Base-by-base conservation (phyloP, 169 alveolate species). In the Haemoproteus tartakovskyi region DNA sequence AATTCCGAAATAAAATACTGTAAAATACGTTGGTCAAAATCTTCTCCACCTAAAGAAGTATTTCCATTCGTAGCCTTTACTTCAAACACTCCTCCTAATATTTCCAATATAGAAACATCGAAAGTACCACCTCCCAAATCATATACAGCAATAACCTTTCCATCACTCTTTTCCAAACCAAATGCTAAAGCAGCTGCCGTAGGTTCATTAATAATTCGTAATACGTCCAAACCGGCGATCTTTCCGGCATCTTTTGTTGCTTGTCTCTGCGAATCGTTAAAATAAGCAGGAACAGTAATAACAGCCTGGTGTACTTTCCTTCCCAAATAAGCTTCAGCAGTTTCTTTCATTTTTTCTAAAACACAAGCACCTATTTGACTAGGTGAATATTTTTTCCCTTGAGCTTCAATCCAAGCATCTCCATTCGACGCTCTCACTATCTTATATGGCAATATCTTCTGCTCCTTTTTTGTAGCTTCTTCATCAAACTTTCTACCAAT, bases 141-240 rank as follows among this genome's bases (percentile, higher is more conserved):
- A 83, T 91, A 93, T 11, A 94, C 97, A 37, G 96, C 95, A 43
- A 92, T 91, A 19, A 95, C 92, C 87, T 91, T 90, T 43, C 96
- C 96, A 56, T 94, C 98, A 48, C 91, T 95, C 90, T 96, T 96
- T 62, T 98, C 99, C 74, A 96, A 88, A 26, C 99, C 99, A 86
- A 94, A 97, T 9, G 99, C 99, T 78, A 97, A 87, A 0, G 99
- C 99, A 36, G 99, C 99, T 18, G 99, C 99, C 0, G 99, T 97
- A 21, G 99, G 99, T 89, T 98, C 99, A 91, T 98, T 98, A 79
- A 98, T 97, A 82, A 97, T 98, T 63, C 99, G 93, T 64, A 92
- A 79, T 9, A 85, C 99, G 29, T 94, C 95, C 41, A 96, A 88
- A 12, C 98, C 98, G 9, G 99, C 97, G 61, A 96, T 96, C 60